Evolutionary conservation across 345 rosid species (phyloP).

Genomic region (Acer negundo): DNA sequence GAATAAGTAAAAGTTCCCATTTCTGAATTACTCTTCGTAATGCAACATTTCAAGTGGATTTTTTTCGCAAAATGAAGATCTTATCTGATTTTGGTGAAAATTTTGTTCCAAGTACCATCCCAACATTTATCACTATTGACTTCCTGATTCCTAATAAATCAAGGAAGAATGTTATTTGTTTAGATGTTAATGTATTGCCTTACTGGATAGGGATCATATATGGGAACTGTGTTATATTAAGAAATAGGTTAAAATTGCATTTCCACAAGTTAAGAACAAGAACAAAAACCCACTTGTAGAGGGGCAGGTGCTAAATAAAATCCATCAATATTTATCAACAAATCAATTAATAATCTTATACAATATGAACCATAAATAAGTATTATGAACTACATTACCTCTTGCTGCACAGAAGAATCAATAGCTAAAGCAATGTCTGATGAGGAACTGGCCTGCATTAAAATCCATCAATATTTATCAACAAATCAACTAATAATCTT

Average conservation of each 20-base stretch:
- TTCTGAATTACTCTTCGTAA: conserved; percentile 12
- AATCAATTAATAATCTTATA: neutral
- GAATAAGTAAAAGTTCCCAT: conserved; percentile 20
- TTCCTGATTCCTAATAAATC: too few relatives aligned
- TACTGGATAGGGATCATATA: too few relatives aligned
- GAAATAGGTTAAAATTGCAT: too few relatives aligned
- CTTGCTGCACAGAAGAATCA: conserved; percentile 27
- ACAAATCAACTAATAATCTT: neutral
- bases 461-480: neutral
- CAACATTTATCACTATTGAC: too few relatives aligned
- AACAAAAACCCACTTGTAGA: too few relatives aligned
- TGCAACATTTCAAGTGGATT: conserved; percentile 13
- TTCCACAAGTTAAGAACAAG: too few relatives aligned
- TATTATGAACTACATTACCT: conserved; percentile 31
- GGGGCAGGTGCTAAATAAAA: neutral
- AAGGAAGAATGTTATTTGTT: too few relatives aligned
- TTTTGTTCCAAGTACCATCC: too few relatives aligned
- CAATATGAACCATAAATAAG: neutral
- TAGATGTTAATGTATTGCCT: too few relatives aligned
- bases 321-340: neutral
- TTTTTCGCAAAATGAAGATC: neutral
- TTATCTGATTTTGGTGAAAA: too few relatives aligned
- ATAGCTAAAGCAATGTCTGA: conserved; percentile 29
- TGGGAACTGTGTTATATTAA: too few relatives aligned
- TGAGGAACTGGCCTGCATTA: conserved; percentile 39